Conservation (phyloP, 2,329 filamentous ascomycete genomes). For the Pestalotiopsis sp. region DNA sequence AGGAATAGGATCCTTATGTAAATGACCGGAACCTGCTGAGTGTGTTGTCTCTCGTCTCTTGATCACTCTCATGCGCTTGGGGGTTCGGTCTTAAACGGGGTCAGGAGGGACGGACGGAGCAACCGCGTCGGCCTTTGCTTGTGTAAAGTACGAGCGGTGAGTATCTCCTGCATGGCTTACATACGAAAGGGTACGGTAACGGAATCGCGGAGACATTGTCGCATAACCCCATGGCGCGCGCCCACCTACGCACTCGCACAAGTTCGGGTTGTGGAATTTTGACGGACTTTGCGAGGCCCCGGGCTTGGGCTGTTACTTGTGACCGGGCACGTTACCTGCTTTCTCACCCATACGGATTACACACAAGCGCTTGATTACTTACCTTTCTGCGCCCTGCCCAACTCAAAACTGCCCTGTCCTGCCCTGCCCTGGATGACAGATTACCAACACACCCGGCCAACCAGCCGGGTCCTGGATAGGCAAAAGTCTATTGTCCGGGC, state of each 20-base stretch:
- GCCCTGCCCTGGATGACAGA: not conserved
- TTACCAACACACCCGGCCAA: not conserved
- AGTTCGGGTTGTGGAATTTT: constrained; percentile 5
- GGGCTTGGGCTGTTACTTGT: not conserved
- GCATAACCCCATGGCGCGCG: constrained; percentile 1
- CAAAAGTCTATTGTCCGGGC: not conserved
- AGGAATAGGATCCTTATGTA: constrained; percentile 14
- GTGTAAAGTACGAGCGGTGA: constrained; percentile 11
- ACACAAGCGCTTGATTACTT: not conserved
- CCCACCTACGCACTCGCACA: not conserved
- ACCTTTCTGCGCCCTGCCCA: not conserved
- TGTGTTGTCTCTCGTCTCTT: not conserved
- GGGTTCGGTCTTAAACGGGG: constrained; percentile 11
- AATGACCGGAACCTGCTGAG: constrained; percentile 16
- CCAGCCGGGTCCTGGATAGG: not conserved
- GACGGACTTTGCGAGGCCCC: constrained; percentile 8
- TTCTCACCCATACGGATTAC: not conserved
- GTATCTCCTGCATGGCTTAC: constrained; percentile 10
- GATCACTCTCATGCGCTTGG: too few species aligned
- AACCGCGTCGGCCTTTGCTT: constrained; percentile 12
- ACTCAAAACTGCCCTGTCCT: too few species aligned
- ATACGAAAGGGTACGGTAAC: not conserved
- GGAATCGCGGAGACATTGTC: constrained; percentile 10
- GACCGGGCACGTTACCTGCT: not conserved
- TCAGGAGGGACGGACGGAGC: constrained; percentile 7